Conservation (phyloP, 1,284 basidiomycete species). For the Boletus mariae region DNA sequence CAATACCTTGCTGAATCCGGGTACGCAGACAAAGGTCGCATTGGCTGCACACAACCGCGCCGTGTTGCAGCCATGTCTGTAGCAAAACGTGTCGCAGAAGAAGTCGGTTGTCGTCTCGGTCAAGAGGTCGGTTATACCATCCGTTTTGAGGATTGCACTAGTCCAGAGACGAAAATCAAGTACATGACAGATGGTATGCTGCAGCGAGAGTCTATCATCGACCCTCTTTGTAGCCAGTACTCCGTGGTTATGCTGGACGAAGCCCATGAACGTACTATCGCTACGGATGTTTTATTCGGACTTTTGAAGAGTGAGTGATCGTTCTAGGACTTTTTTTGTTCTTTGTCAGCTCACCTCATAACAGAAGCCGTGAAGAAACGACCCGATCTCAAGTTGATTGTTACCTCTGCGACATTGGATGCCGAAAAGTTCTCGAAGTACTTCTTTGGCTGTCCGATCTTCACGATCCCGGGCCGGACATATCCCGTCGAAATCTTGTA, state of each 20-base stretch:
- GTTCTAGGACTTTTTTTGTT: neutral
- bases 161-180: slow-evolving; percentile 97
- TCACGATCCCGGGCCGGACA: slow-evolving; percentile 99
- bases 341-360: slow-evolving; percentile 21
- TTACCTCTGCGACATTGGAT: slow-evolving; percentile 98
- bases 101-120: slow-evolving; percentile 94
- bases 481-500: slow-evolving; percentile 97
- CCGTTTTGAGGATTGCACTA: slow-evolving; percentile 98
- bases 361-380: slow-evolving; percentile 91
- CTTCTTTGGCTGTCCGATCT: slow-evolving; percentile 98
- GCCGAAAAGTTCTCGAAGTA: slow-evolving; percentile 99
- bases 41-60: slow-evolving; percentile 97
- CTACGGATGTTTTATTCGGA: slow-evolving; percentile 97
- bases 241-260: slow-evolving; percentile 98
- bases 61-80: slow-evolving; percentile 99
- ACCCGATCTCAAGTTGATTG: slow-evolving; percentile 95
- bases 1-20: slow-evolving; percentile 91
- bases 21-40: slow-evolving; percentile 81
- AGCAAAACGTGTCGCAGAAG: slow-evolving; percentile 96
- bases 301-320: slow-evolving; percentile 82
- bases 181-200: slow-evolving; percentile 99
- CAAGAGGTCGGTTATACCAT: slow-evolving; percentile 98
- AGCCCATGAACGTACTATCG: slow-evolving; percentile 97
- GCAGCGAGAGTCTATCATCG: slow-evolving; percentile 93
- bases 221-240: slow-evolving; percentile 90